Base-by-base conservation (phyloP, 2,329 filamentous ascomycete genomes). In the Cladosporium sp. region DNA sequence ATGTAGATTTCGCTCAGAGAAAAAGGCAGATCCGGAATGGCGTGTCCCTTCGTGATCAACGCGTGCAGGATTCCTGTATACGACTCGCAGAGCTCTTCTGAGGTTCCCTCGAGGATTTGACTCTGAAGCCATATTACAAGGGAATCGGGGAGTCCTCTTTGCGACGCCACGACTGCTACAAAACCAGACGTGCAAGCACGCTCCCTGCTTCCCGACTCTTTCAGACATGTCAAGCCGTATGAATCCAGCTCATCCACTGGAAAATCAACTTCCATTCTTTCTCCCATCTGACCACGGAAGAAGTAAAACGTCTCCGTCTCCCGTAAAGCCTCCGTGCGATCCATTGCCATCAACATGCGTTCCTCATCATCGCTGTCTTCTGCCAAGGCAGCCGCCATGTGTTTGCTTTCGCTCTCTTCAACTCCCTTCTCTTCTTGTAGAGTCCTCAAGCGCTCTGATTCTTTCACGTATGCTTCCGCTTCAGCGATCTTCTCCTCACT, bases 291-390 rank as follows among this genome's bases (percentile, higher is more conserved):
- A 54, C 56, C 48, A 4, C 70, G 67, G 55, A 83, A 85, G 61
- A 85, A 84, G 45, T 76, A 72, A 70, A 79, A 86, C 4, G 67
- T 65, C 45, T 72, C 72, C n/a, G 77, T 72, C 13, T 69, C 63
- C 16, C 77, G 69, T 35, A 79, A 69, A 22, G 78, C 79, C 60
- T 84, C 81, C 2, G 81, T 85, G 57, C 82, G 73, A 53, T 74
- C 70, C 57, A 86, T 74, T 32, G 82, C 82, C 53, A 74, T 69
- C 52, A 77, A 69, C 25, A 84, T 66, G 55, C 77, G 77, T 51
- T 75, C 72, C 22, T 74, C 72, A 18, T 71, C 63, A 15, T 72
- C 71, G 35, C 68, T 69, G 13, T 58, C 59, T 8, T 60, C 57
- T 8, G 42, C 55, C 11, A 59, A 38, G 20, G 56, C 67, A 51